Conservation (phyloP, 106 monocot species). For the Iris macrosiphon region DNA sequence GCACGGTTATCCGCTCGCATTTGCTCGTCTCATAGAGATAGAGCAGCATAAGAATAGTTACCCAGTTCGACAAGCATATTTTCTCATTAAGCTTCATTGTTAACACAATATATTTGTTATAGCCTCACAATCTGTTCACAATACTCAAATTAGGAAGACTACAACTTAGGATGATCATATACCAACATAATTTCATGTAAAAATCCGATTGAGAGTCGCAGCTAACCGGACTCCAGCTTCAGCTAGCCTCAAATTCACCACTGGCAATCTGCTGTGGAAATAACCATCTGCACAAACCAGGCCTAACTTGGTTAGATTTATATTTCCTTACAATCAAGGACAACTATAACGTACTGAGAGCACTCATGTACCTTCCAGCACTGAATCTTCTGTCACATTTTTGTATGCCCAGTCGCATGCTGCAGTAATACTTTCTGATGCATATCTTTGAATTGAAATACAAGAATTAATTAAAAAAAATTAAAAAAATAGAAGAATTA, state of each 20-base stretch:
- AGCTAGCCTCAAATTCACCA: slow-evolving; percentile 34
- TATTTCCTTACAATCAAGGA: not conserved
- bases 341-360: no score
- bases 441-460: slow-evolving; percentile 21
- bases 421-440: slow-evolving; percentile 48
- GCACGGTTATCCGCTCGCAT: no score
- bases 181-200: no score
- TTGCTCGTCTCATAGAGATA: no score
- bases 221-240: slow-evolving; percentile 45
- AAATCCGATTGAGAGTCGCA: slow-evolving; percentile 44
- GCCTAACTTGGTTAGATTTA: no score
- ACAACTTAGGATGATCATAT: no score
- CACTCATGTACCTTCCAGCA: slow-evolving; percentile 22
- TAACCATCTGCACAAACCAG: slow-evolving; percentile 36
- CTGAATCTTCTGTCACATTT: slow-evolving; percentile 27
- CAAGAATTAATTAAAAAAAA: not conserved
- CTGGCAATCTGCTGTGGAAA: slow-evolving; percentile 38
- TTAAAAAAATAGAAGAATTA: not conserved
- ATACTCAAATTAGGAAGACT: no score
- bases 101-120: no score
- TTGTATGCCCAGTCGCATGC: slow-evolving; percentile 62
- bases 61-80: no score
- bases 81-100: no score
- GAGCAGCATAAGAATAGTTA: no score
- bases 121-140: no score